Percentiles rank a stretch among this genome's conserved stretches.
Evolutionary conservation across 2,329 filamentous ascomycete genomes (phyloP).

Genomic region (Fusarium sp.): DNA sequence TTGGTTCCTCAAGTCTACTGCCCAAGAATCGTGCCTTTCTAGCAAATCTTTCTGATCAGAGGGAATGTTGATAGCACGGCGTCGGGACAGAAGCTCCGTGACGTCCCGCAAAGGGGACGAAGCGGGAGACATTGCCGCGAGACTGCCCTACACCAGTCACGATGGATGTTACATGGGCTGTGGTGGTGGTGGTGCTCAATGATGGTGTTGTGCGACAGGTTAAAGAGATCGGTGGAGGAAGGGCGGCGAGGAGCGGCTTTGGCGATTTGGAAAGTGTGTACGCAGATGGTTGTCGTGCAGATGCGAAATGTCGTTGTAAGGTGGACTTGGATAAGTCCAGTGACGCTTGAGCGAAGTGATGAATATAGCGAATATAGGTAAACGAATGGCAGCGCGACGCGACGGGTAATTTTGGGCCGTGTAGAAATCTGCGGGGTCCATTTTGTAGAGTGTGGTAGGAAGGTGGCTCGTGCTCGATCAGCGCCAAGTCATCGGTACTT

Average conservation of each 20-base stretch:
- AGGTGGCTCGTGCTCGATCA: constrained; percentile 40
- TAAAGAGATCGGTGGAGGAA: background rate
- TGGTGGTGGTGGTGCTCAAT: constrained; percentile 11
- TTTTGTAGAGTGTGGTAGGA: constrained; percentile 4
- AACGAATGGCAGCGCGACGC: constrained; percentile 32
- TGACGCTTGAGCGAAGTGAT: constrained; percentile 15
- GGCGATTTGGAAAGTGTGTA: background rate
- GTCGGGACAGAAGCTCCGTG: constrained; percentile 44
- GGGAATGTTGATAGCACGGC: constrained; percentile 51
- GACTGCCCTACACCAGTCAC: constrained; percentile 29
- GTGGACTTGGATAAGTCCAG: background rate
- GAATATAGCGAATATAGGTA: constrained; percentile 14
- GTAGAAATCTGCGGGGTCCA: constrained; percentile 35
- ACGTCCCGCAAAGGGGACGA: constrained; percentile 44
- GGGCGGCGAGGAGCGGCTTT: constrained; percentile 1
- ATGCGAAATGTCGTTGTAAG: background rate
- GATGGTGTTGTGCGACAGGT: constrained; percentile 8
- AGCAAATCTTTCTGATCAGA: constrained; percentile 56
- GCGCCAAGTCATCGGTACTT: constrained; percentile 32
- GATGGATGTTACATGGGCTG: constrained; percentile 43
- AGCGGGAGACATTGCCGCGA: constrained; percentile 47
- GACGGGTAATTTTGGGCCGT: constrained; percentile 42
- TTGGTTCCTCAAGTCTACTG: constrained; percentile 42
- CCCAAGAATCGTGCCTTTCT: constrained; percentile 54
- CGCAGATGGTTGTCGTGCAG: background rate